phyloP scores from a whole-genome alignment of 2,329 filamentous ascomycete species.

The Orbilia ellipsospora region DNA sequence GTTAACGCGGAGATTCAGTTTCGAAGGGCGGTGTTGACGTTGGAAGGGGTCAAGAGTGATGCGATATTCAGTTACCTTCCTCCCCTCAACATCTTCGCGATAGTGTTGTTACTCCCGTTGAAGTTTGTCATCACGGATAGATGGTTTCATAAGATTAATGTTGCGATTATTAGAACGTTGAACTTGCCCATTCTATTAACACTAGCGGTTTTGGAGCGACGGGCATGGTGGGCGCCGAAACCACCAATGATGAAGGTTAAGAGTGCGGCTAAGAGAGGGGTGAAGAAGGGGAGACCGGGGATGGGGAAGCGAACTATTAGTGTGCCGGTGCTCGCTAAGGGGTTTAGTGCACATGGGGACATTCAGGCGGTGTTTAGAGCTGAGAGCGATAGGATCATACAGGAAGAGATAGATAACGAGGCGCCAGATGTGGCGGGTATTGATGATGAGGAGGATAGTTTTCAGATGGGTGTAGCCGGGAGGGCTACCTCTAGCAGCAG shows the following conservation, averaged over 20 bases:
- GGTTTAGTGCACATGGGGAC: slow-evolving; percentile 47
- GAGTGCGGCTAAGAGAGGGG: not conserved
- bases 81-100: slow-evolving; percentile 83
- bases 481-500: not conserved
- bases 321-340: slow-evolving; percentile 27
- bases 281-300: slow-evolving; percentile 4
- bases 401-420: slow-evolving; percentile 26
- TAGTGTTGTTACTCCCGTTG: slow-evolving; percentile 78
- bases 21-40: slow-evolving; percentile 80
- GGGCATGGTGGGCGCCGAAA: slow-evolving; percentile 70
- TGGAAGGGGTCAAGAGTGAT: slow-evolving; percentile 86
- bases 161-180: slow-evolving; percentile 77
- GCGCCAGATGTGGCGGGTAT: slow-evolving; percentile 11
- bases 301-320: slow-evolving; percentile 43
- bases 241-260: slow-evolving; percentile 10
- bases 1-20: slow-evolving; percentile 86
- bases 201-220: slow-evolving; percentile 77
- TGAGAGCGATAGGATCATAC: slow-evolving; percentile 43
- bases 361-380: slow-evolving; percentile 52
- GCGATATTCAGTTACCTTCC: slow-evolving; percentile 84
- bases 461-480: slow-evolving; percentile 22
- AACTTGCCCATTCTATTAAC: slow-evolving; percentile 79
- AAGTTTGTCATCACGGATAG: slow-evolving; percentile 81
- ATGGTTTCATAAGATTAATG: slow-evolving; percentile 92
- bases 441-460: slow-evolving; percentile 22